phyloP scores from a whole-genome alignment of 805 yeast genomes.

The Sungouiozyma ichnusensis region DNA sequence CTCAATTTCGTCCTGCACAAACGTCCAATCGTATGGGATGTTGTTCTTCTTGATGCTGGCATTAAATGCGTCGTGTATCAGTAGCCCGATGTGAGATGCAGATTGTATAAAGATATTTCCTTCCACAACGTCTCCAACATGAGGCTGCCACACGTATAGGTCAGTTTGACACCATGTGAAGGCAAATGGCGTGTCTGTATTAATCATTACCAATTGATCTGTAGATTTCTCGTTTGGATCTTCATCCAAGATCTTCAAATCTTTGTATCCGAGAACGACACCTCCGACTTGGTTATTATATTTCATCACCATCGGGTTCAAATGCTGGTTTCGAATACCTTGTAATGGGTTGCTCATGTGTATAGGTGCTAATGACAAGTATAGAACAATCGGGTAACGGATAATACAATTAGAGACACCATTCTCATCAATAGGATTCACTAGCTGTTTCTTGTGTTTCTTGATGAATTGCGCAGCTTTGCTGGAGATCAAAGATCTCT shows the following conservation, averaged over 20 bases:
- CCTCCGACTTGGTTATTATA: constrained; percentile 66
- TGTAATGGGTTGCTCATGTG: constrained; percentile 56
- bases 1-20: constrained; percentile 66
- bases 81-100: constrained; percentile 86
- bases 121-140: constrained; percentile 74
- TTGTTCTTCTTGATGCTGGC: constrained; percentile 79
- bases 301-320: constrained; percentile 83
- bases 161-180: constrained; percentile 82
- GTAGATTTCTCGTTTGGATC: constrained; percentile 32
- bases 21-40: constrained; percentile 82
- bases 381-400: constrained; percentile 38
- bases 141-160: constrained; percentile 82
- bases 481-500: constrained; percentile 19
- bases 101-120: constrained; percentile 89
- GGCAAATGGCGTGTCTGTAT: constrained; percentile 77
- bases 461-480: constrained; percentile 18
- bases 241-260: constrained; percentile 44
- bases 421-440: constrained; percentile 20
- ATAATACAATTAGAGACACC: constrained; percentile 27
- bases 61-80: constrained; percentile 88
- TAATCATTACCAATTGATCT: constrained; percentile 50
- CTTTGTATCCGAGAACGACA: constrained; percentile 70
- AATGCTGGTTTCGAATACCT: constrained; percentile 79
- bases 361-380: constrained; percentile 82
- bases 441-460: constrained; percentile 18